Evolutionary conservation across 441 rosid genomes (phyloP), one percentile per base, ranked within the genome.

Genomic region (Populus hybrid): DNA sequence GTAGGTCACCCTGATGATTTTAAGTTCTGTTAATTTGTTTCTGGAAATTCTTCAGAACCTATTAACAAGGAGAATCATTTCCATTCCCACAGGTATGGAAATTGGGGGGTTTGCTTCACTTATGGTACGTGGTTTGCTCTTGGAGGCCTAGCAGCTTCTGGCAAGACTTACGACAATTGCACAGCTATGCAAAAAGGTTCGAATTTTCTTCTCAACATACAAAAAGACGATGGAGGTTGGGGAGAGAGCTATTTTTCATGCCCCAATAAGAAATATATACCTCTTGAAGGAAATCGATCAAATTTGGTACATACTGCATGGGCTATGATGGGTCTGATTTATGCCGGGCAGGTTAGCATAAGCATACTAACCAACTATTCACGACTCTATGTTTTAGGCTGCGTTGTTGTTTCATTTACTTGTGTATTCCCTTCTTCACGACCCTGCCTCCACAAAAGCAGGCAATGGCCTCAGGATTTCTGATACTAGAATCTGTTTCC

Each of bases 101-200:
- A 77, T 11, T 91, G 95, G 95, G 93, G 93, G 78, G 85, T 91
- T 3, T 90, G 93, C 80, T 91, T 88, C 86, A 85, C 84, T 0
- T 91, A 90, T 68, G 93, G 86, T 28, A 80, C 92, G 6, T 88
- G 92, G 90, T 91, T 91, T 72, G 90, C 88, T 16, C 91, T 90
- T 23, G 83, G 78, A 73, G 92, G 86, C 6, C 78, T 91, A 34
- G 83, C 83, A 67, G 84, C 87, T 2, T 87, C 84, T 34, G 92
- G 92, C 23, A 90, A 86, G 78, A 90, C 88, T n/a, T 87, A 89
- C 66, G 23, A 74, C 18, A 87, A 85, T 63, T 84, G 84, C 72
- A 59, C 73, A 5, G 84, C 91, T 7, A 21, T 90, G 24, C 90
- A 88, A 18, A 84, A 73, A 78, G 95, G 85, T 8, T 89, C 86